phyloP scores from a whole-genome alignment of 495 filamentous ascomycete genomes.

The Cercophora newfieldiana region DNA sequence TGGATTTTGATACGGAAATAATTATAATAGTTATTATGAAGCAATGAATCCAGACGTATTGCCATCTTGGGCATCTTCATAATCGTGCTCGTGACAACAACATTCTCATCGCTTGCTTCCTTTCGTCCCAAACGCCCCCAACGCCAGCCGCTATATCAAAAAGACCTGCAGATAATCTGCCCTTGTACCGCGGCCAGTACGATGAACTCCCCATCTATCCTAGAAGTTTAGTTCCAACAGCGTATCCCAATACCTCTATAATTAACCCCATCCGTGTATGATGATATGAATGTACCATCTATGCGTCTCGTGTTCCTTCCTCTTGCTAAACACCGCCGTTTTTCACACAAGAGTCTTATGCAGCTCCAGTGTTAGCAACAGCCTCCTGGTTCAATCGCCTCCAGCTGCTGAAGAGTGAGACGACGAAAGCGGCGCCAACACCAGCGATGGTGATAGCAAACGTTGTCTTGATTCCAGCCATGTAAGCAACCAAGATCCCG shows the following conservation, averaged over 20 bases:
- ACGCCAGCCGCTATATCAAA: not conserved
- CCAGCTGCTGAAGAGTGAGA: slow-evolving; percentile 30
- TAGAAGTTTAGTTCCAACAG: not conserved
- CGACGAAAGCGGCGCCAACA: slow-evolving; percentile 23
- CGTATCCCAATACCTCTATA: not conserved
- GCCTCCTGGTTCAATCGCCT: slow-evolving; percentile 27
- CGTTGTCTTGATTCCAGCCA: slow-evolving; percentile 53
- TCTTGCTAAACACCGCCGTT: not conserved
- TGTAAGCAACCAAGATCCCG: slow-evolving; percentile 58
- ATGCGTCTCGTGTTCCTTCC: not conserved
- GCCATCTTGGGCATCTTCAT: no score
- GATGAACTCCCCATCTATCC: not conserved
- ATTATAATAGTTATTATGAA: no score
- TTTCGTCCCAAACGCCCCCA: not conserved
- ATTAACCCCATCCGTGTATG: not conserved
- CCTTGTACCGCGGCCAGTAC: not conserved
- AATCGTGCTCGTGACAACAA: no score
- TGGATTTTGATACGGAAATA: no score
- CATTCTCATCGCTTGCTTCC: no score
- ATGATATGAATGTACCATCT: not conserved
- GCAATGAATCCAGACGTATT: no score
- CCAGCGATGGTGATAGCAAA: slow-evolving; percentile 44
- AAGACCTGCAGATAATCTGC: not conserved
- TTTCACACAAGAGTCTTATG: not conserved
- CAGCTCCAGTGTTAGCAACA: slow-evolving; percentile 17